A percentile compares a stretch with the other conserved stretches of the same genome.
These are phyloP conservation scores for Hysterium pulicare DNA, from an alignment of 2,329 filamentous ascomycete genomes.

Conservation along the genomic window DNA sequence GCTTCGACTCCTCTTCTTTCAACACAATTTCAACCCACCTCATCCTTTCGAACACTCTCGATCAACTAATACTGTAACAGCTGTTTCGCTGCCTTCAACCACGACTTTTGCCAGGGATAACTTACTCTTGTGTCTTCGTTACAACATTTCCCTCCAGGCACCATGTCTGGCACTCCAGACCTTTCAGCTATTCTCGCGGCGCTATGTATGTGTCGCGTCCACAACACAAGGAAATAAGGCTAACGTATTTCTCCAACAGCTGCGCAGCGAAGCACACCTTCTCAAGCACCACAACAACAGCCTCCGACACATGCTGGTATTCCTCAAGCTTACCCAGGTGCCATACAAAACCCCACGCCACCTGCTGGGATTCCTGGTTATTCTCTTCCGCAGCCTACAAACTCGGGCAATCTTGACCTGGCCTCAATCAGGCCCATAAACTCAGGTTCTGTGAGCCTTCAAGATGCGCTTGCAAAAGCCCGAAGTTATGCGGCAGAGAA, in stretches of 20 bases:
- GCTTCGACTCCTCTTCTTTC: no score
- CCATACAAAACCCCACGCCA: conserved; percentile 39
- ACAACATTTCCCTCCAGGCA: conserved; percentile 7
- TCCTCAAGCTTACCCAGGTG: conserved; percentile 44
- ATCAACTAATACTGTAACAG: no score
- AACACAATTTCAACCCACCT: no score
- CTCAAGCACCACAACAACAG: conserved; percentile 45
- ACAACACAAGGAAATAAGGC: background rate
- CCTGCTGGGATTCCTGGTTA: conserved; percentile 42
- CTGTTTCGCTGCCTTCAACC: no score
- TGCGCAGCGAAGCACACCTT: conserved; percentile 48
- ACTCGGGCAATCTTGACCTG: conserved; percentile 74
- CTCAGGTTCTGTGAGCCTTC: conserved; percentile 77
- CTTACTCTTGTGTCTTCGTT: no score
- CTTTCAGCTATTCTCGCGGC: conserved; percentile 39
- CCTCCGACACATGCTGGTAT: conserved; percentile 39
- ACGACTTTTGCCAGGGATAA: no score
- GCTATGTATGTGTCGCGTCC: conserved; percentile 25
- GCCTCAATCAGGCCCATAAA: conserved; percentile 75
- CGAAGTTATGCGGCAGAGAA: conserved; percentile 78
- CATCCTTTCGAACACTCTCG: no score
- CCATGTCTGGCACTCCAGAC: conserved; percentile 35
- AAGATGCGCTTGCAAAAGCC: conserved; percentile 80
- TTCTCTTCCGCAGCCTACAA: conserved; percentile 63
- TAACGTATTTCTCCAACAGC: conserved; percentile 33